phyloP scores from a whole-genome alignment of 192 early-diverging fungal species.

The Dimargaris cristalligena region DNA sequence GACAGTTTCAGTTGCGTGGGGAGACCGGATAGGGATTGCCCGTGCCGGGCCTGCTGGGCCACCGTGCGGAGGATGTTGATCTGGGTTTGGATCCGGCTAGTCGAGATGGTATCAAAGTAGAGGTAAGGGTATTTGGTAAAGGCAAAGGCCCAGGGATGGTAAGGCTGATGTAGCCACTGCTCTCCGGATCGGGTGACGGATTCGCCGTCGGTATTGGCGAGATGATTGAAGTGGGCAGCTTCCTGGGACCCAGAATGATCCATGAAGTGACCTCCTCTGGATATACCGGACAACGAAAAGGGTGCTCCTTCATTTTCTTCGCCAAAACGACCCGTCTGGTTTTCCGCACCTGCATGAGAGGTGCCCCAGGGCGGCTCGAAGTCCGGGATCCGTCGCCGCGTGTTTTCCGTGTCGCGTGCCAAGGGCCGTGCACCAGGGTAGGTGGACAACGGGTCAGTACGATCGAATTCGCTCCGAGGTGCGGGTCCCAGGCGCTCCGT shows the following conservation, averaged over 20 bases:
- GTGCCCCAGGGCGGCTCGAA: not conserved
- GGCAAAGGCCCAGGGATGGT: conserved; percentile 1
- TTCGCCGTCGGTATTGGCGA: not conserved
- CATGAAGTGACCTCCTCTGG: no score
- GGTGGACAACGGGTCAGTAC: not conserved
- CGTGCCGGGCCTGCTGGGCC: not conserved
- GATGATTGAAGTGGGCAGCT: not conserved
- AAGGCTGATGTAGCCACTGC: not conserved
- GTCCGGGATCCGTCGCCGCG: not conserved
- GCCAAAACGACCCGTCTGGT: not conserved
- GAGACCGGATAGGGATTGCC: not conserved
- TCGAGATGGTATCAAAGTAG: not conserved
- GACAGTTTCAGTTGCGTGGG: not conserved
- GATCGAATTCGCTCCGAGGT: conserved; percentile 9
- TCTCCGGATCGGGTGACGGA: not conserved
- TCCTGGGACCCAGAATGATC: not conserved
- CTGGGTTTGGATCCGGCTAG: not conserved
- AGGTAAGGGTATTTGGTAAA: conserved; percentile 1
- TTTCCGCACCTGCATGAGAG: not conserved
- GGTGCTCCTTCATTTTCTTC: not conserved
- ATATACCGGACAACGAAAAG: no score
- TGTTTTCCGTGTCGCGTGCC: not conserved
- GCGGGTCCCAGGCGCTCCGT: not conserved
- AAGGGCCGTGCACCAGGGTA: not conserved
- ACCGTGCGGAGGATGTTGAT: not conserved